Percentiles rank a stretch among this genome's conserved stretches.
Conservation (phyloP, 176 grass and related monocot species). For the Oryza meyeriana region DNA sequence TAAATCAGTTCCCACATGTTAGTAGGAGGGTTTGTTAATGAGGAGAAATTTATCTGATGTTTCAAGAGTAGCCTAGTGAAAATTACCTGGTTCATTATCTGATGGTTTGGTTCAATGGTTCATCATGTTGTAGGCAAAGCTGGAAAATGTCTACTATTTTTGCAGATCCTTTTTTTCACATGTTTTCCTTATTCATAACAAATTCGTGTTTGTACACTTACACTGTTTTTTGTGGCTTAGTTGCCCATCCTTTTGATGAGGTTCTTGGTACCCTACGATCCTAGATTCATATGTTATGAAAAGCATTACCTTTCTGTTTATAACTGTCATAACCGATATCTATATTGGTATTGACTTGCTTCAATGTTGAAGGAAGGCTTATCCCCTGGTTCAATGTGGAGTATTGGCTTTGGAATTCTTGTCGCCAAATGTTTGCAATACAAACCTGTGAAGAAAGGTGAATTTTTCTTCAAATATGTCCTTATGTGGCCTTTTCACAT, state of each 20-base stretch:
- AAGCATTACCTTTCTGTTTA: neutral
- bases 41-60: neutral
- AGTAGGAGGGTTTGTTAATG: neutral
- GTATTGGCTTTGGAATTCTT: constrained; percentile 43
- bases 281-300: neutral
- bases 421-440: constrained; percentile 72
- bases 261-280: neutral
- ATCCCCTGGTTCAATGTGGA: constrained; percentile 48
- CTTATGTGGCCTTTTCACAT: constrained; percentile 3
- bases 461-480: neutral
- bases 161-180: neutral
- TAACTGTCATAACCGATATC: neutral
- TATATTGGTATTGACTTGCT: constrained; percentile 24
- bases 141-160: neutral
- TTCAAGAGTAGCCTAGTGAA: neutral
- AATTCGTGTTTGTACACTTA: neutral
- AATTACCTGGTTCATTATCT: neutral
- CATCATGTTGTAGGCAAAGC: neutral
- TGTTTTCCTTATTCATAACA: neutral
- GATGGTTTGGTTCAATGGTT: neutral
- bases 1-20: neutral
- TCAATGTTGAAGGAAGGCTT: constrained; percentile 50
- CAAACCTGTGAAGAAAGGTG: constrained; percentile 89
- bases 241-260: neutral
- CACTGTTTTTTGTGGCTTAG: neutral